These are phyloP conservation scores for Gossypium bickii DNA, from an alignment of 345 rosid genomes.

Conservation along the genomic window DNA sequence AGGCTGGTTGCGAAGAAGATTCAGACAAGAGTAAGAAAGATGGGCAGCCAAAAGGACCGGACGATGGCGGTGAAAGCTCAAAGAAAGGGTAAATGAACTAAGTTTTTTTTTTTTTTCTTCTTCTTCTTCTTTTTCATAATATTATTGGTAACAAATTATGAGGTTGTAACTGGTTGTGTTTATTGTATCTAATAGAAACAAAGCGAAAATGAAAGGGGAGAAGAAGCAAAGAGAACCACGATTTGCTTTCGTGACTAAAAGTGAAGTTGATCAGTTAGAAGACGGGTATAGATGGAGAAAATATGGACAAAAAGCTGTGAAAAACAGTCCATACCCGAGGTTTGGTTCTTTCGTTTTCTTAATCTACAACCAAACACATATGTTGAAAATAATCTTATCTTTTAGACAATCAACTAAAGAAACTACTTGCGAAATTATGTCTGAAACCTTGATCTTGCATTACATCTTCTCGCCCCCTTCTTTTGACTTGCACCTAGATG, in stretches of 20 bases:
- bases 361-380: constrained; percentile 2
- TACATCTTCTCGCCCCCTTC: not conserved
- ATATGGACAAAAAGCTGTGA: constrained; percentile 93
- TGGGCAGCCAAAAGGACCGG: constrained; percentile 28
- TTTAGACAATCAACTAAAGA: not conserved
- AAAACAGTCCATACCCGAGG: constrained; percentile 78
- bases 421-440: not conserved
- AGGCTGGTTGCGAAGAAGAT: constrained; percentile 59
- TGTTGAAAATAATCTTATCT: not conserved
- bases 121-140: not conserved
- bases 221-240: constrained; percentile 65
- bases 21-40: constrained; percentile 45
- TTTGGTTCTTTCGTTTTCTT: constrained; percentile 12
- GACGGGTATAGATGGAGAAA: constrained; percentile 92
- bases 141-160: not conserved
- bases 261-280: constrained; percentile 82
- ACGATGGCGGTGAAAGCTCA: constrained; percentile 45
- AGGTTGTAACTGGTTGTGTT: not conserved
- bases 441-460: not conserved
- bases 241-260: constrained; percentile 80
- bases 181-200: constrained; percentile 32
- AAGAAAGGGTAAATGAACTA: constrained; percentile 40
- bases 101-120: constrained; percentile 1
- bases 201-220: constrained; percentile 50
- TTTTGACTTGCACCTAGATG: not conserved